phyloP scores from a whole-genome alignment of 768 basidiomycete species.

The Tephrocybe sp. region DNA sequence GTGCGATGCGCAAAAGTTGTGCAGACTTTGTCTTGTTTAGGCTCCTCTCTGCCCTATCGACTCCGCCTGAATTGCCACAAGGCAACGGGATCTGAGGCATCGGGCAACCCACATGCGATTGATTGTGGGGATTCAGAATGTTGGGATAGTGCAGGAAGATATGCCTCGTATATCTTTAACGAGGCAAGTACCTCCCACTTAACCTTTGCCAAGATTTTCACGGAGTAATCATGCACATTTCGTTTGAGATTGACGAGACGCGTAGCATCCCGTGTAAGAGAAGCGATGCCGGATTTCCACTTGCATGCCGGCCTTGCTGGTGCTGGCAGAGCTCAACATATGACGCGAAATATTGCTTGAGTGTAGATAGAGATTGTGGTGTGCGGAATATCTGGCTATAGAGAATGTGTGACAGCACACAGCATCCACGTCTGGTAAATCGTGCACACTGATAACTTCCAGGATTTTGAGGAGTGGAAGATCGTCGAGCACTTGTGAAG shows the following conservation, averaged over 20 bases:
- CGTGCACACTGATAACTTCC: conserved; percentile 19
- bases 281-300: conserved; percentile 1
- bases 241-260: not conserved
- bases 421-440: conserved; percentile 25
- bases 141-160: not conserved
- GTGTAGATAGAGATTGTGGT: conserved; percentile 2
- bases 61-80: conserved; percentile 15
- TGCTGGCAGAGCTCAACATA: conserved; percentile 8
- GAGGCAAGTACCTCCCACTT: not conserved
- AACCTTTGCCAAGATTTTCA: not conserved
- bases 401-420: conserved; percentile 12
- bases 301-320: not conserved
- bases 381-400: conserved; percentile 2
- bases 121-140: not conserved
- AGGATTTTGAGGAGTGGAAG: conserved; percentile 24
- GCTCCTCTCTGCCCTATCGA: conserved; percentile 18
- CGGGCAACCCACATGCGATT: not conserved
- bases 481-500: conserved; percentile 25
- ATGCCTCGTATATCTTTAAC: not conserved
- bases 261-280: not conserved
- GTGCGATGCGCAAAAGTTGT: conserved; percentile 21
- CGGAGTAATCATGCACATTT: not conserved
- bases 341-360: conserved; percentile 7
- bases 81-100: conserved; percentile 11
- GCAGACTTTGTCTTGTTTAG: conserved; percentile 20